Evolutionary conservation across 2,329 filamentous ascomycete species (phyloP).

Genomic region (Talaromyces sp.): DNA sequence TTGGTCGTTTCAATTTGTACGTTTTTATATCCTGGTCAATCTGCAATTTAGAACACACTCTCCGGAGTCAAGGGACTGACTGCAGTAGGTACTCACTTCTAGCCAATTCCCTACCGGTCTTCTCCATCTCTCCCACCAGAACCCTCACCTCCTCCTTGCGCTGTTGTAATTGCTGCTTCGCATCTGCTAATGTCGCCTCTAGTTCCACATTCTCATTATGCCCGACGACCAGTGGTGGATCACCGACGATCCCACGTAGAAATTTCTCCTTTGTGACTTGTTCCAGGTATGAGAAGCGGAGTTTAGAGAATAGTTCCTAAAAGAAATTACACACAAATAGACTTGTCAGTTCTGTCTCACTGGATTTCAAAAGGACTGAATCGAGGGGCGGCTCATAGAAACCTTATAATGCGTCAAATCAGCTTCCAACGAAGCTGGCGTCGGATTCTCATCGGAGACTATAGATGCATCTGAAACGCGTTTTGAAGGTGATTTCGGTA

Average conservation of each 20-base stretch:
- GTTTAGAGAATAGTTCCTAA: conserved; percentile 84
- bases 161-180: conserved; percentile 71
- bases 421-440: conserved; percentile 70
- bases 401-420: conserved; percentile 84
- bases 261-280: conserved; percentile 99
- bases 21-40: conserved; percentile 49
- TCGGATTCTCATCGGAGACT: conserved; percentile 59
- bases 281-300: conserved; percentile 95
- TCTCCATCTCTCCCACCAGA: conserved; percentile 69
- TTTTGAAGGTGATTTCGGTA: conserved; percentile 36
- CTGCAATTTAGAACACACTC: background rate
- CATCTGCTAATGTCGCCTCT: conserved; percentile 62
- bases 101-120: conserved; percentile 61
- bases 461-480: conserved; percentile 69
- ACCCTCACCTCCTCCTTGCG: conserved; percentile 73
- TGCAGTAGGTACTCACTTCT: conserved; percentile 36
- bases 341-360: too few relatives aligned
- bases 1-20: conserved; percentile 50
- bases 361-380: too few relatives aligned
- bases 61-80: too few relatives aligned
- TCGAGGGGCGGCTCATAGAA: background rate
- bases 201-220: conserved; percentile 75
- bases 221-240: conserved; percentile 79
- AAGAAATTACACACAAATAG: background rate
- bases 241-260: conserved; percentile 83